phyloP scores from a whole-genome alignment of 805 yeast genomes.

The Kazachstania psychrophila region DNA sequence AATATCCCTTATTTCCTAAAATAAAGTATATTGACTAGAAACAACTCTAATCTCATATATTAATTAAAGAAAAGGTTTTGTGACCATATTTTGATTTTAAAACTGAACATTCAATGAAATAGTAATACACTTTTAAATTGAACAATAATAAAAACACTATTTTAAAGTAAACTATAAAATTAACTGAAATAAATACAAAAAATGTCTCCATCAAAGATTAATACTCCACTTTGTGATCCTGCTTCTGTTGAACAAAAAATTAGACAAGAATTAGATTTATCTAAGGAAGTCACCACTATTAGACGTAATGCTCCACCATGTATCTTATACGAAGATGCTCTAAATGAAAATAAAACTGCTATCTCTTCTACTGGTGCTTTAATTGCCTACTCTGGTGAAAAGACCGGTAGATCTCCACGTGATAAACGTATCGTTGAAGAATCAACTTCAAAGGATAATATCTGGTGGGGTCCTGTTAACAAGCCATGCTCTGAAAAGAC shows the following conservation, averaged over 20 bases:
- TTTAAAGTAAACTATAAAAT: not conserved
- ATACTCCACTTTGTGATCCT: constrained; percentile 5
- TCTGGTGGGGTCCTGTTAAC: constrained; percentile 99
- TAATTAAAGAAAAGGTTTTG: too few species aligned
- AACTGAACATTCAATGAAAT: too few species aligned
- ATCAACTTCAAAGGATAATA: constrained; percentile 66
- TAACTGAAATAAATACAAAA: too few species aligned
- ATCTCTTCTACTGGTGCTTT: constrained; percentile 89
- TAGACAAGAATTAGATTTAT: constrained; percentile 37
- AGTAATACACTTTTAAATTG: too few species aligned
- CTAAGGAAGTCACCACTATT: constrained; percentile 49
- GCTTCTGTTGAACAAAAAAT: constrained; percentile 24
- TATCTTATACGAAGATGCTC: constrained; percentile 87
- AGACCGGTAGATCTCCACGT: constrained; percentile 97
- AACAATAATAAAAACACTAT: constrained; percentile 4
- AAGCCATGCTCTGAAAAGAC: constrained; percentile 88
- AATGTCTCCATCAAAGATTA: constrained; percentile 12
- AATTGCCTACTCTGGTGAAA: constrained; percentile 89
- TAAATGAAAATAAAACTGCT: constrained; percentile 82
- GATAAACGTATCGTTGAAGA: constrained; percentile 98
- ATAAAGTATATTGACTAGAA: too few species aligned
- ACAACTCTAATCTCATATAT: too few species aligned
- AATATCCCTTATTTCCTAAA: too few species aligned
- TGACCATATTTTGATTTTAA: too few species aligned
- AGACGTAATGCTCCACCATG: constrained; percentile 94